Evolutionary conservation across 805 yeast species (phyloP), one percentile per base, ranked within the genome.

Genomic region (Candida succiphila): DNA sequence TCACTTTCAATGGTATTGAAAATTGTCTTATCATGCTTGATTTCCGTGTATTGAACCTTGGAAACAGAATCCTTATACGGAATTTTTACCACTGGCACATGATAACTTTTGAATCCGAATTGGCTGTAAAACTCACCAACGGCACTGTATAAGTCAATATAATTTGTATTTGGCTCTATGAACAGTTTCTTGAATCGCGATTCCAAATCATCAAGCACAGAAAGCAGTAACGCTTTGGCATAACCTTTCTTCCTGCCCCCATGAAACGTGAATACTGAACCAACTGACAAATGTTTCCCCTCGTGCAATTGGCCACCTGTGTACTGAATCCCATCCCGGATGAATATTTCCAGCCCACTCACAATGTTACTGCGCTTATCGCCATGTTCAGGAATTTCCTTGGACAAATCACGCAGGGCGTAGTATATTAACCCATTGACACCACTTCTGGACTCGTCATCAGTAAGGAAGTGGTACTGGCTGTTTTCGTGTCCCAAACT

Each of bases 51-150:
- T n/a, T n/a, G n/a, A n/a, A n/a, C n/a, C n/a, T n/a, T n/a, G n/a
- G n/a, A n/a, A n/a, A n/a, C n/a, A n/a, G n/a, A n/a, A n/a, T n/a
- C n/a, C n/a, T n/a, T n/a, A n/a, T n/a, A n/a, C n/a, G n/a, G n/a
- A n/a, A n/a, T n/a, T n/a, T n/a, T n/a, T n/a, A n/a, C n/a, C n/a
- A n/a, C 22, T 5, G 53, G 49, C 12, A 46, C 44, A 28, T 40
- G 40, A 25, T 36, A 34, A 25, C 44, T 41, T 20, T 50, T 57
- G 48, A 70, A 81, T 0, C 88, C 94, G 41, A 78, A 72, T 40
- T 63, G 59, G 25, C 63, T 58, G 52, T 86, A 86, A 43, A 68
- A 83, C 22, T 64, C 67, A 13, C 82, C 89, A 16, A 82, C 73
- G 31, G 78, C 92, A 40, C 89, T 78, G 64, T 83, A 84, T 33